Percentiles rank a stretch among this genome's conserved stretches.
Evolutionary conservation across 257 asterid species (phyloP).

Genomic region (Solanum appendiculatum): DNA sequence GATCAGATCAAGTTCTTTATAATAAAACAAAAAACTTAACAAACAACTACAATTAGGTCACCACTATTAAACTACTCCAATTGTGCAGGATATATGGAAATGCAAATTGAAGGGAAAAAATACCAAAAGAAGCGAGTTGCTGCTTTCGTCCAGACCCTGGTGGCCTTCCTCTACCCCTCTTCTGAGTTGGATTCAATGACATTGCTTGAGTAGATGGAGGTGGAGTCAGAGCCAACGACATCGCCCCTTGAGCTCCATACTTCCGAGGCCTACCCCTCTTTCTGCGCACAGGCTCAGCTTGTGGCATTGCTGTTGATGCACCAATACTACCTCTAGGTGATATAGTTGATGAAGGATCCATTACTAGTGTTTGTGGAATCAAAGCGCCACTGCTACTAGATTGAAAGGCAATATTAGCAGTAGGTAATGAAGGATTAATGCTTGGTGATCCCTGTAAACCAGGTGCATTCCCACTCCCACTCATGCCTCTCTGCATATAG

Average conservation of each 20-base stretch:
- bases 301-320: constrained; percentile 39
- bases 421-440: constrained; percentile 38
- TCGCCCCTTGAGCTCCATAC: constrained; percentile 57
- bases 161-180: constrained; percentile 67
- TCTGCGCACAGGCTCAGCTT: constrained; percentile 60
- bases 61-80: background rate
- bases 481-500: constrained; percentile 29
- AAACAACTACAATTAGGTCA: background rate
- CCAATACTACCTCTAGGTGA: constrained; percentile 40
- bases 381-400: constrained; percentile 39
- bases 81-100: background rate
- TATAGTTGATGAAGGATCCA: constrained; percentile 48
- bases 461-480: constrained; percentile 9
- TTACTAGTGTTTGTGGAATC: constrained; percentile 32
- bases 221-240: constrained; percentile 35
- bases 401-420: constrained; percentile 38
- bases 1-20: background rate
- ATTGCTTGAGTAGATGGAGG: constrained; percentile 35
- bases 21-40: background rate
- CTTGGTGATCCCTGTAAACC: constrained; percentile 32
- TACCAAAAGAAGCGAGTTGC: constrained; percentile 46
- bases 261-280: constrained; percentile 82
- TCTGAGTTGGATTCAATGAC: constrained; percentile 29
- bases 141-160: constrained; percentile 62
- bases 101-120: background rate